These are phyloP conservation scores for Dendrocalamus sinicus DNA, from an alignment of 176 grass and related monocot species.

Conservation along the genomic window DNA sequence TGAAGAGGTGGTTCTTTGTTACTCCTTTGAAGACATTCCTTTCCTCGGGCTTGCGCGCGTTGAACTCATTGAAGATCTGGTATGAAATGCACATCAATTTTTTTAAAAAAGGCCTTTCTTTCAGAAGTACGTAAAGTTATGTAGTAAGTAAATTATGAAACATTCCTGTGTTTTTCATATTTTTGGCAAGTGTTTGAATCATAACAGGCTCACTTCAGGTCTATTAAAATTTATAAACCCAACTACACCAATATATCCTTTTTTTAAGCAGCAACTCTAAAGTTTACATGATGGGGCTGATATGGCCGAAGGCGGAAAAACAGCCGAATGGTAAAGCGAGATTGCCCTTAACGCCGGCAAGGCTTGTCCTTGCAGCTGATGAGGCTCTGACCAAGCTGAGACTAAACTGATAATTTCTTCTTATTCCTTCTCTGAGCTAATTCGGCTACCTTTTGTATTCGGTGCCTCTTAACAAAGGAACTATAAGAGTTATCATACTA, in stretches of 20 bases:
- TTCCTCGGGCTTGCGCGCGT: slow-evolving; percentile 88
- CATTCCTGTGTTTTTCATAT: not conserved
- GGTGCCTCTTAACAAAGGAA: too few relatives aligned
- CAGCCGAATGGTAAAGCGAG: too few relatives aligned
- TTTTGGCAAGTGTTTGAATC: not conserved
- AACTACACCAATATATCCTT: not conserved
- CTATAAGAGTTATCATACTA: too few relatives aligned
- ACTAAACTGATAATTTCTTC: too few relatives aligned
- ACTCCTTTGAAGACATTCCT: slow-evolving; percentile 82
- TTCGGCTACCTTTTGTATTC: too few relatives aligned
- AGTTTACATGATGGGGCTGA: not conserved
- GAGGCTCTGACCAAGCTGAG: too few relatives aligned
- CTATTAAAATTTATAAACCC: not conserved
- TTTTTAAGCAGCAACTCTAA: not conserved
- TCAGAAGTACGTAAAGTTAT: slow-evolving; percentile 8
- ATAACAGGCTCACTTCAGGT: not conserved
- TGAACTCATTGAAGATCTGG: slow-evolving; percentile 96
- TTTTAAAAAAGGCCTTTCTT: not conserved
- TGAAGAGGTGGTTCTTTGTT: slow-evolving; percentile 77
- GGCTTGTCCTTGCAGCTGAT: too few relatives aligned
- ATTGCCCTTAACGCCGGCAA: too few relatives aligned
- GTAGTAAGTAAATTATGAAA: not conserved
- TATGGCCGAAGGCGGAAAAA: too few relatives aligned
- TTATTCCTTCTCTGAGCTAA: too few relatives aligned
- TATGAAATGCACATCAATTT: slow-evolving; percentile 24